Percentiles rank a stretch among this genome's conserved stretches.
phyloP scores from a whole-genome alignment of 139 green algal genomes.

The Micromonas pusilla region DNA sequence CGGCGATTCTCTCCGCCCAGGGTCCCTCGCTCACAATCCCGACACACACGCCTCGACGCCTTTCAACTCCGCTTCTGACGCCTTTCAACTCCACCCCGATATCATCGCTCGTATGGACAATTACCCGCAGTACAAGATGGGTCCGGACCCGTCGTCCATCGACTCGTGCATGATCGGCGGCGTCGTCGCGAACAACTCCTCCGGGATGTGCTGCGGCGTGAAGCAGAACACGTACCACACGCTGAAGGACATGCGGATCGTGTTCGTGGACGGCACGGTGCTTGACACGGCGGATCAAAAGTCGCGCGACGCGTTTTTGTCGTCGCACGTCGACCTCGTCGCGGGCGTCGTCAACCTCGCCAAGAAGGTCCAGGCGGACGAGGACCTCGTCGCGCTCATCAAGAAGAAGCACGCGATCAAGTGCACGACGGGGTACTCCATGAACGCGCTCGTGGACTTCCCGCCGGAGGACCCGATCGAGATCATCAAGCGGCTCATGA shows the following conservation, averaged over 20 bases:
- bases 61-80: no score
- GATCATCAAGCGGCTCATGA: slow-evolving; percentile 92
- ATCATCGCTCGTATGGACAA: no score
- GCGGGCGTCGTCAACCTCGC: slow-evolving; percentile 66
- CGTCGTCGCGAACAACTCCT: slow-evolving; percentile 96
- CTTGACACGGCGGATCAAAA: slow-evolving; percentile 80
- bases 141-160: slow-evolving; percentile 90
- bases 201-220: slow-evolving; percentile 96
- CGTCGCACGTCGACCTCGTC: slow-evolving; percentile 61
- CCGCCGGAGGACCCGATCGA: slow-evolving; percentile 79
- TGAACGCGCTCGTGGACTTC: slow-evolving; percentile 94
- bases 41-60: no score
- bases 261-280: slow-evolving; percentile 88
- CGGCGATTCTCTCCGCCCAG: no score
- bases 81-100: no score
- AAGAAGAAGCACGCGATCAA: slow-evolving; percentile 97
- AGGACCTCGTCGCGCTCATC: slow-evolving; percentile 79
- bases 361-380: slow-evolving; percentile 65
- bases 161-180: slow-evolving; percentile 86
- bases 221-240: slow-evolving; percentile 60
- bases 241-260: slow-evolving; percentile 75
- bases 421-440: slow-evolving; percentile 90
- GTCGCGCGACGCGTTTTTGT: slow-evolving; percentile 64
- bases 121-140: slow-evolving; percentile 99
- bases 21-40: no score